phyloP scores from a whole-genome alignment of 805 yeast genomes.

The Candida fluviatilis region DNA sequence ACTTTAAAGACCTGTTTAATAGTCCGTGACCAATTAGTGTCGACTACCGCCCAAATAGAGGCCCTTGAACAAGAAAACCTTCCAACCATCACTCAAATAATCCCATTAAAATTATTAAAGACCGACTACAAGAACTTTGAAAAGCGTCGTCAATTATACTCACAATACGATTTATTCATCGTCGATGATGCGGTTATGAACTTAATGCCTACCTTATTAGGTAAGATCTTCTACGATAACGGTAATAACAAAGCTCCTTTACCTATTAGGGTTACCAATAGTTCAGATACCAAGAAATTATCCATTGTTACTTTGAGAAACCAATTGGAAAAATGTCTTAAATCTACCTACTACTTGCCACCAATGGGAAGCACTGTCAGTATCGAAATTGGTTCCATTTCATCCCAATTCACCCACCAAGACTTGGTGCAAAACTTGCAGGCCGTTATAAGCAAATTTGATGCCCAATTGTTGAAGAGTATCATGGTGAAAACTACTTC shows the following conservation, averaged over 20 bases:
- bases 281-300: slow-evolving; percentile 34
- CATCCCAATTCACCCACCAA: slow-evolving; percentile 32
- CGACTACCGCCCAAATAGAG: slow-evolving; percentile 40
- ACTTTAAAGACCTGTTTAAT: slow-evolving; percentile 59
- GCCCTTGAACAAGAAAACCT: slow-evolving; percentile 44
- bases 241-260: slow-evolving; percentile 54
- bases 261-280: slow-evolving; percentile 23
- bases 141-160: slow-evolving; percentile 69
- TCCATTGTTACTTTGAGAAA: slow-evolving; percentile 49
- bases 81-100: slow-evolving; percentile 48
- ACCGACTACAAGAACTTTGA: slow-evolving; percentile 87
- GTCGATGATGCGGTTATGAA: slow-evolving; percentile 82
- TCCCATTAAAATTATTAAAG: slow-evolving; percentile 72
- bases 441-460: slow-evolving; percentile 48
- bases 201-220: slow-evolving; percentile 76
- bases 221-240: slow-evolving; percentile 66
- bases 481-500: slow-evolving; percentile 59
- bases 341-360: slow-evolving; percentile 56
- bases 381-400: slow-evolving; percentile 61
- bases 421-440: slow-evolving; percentile 59
- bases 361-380: slow-evolving; percentile 71
- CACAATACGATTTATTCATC: slow-evolving; percentile 70
- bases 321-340: slow-evolving; percentile 55
- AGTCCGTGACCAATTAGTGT: slow-evolving; percentile 56
- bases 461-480: slow-evolving; percentile 46